These are phyloP conservation scores for Kazachstania kunashirensis DNA, from an alignment of 805 yeast genomes.

Conservation along the genomic window DNA sequence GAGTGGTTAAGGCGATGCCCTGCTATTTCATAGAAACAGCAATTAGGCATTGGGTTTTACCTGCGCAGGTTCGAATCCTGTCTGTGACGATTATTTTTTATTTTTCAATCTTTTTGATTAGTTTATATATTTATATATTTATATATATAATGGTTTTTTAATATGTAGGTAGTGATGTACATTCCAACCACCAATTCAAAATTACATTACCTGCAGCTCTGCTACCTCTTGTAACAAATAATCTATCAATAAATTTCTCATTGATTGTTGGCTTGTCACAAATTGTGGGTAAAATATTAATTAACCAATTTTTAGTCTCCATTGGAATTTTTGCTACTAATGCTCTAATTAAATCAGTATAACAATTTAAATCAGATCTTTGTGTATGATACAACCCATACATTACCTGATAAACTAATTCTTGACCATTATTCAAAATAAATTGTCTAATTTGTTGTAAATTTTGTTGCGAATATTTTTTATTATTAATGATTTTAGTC, in stretches of 20 bases:
- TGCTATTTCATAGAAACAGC: slow-evolving; percentile 46
- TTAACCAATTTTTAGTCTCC: slow-evolving; percentile 42
- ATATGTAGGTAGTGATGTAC: slow-evolving; percentile 37
- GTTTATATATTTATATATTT: neutral
- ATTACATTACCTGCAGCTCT: slow-evolving; percentile 50
- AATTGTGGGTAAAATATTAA: slow-evolving; percentile 20
- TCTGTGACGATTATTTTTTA: slow-evolving; percentile 78
- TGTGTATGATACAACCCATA: slow-evolving; percentile 40
- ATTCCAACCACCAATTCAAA: slow-evolving; percentile 54
- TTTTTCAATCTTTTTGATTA: too few species aligned
- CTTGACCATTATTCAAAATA: slow-evolving; percentile 18
- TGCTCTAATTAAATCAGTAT: slow-evolving; percentile 42
- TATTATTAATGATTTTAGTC: slow-evolving; percentile 38
- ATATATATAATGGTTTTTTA: neutral
- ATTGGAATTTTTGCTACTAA: slow-evolving; percentile 43
- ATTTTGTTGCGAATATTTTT: slow-evolving; percentile 37
- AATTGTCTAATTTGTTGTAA: slow-evolving; percentile 28
- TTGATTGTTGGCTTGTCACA: slow-evolving; percentile 26
- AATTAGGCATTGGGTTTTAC: slow-evolving; percentile 80
- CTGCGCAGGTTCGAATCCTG: slow-evolving; percentile 99
- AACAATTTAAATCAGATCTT: slow-evolving; percentile 53
- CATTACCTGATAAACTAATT: slow-evolving; percentile 28
- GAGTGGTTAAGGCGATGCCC: slow-evolving; percentile 94
- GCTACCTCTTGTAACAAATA: slow-evolving; percentile 56
- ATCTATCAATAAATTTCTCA: slow-evolving; percentile 42